These are phyloP conservation scores for Lepraria neglecta DNA, from an alignment of 495 filamentous ascomycete genomes.

Conservation along the genomic window DNA sequence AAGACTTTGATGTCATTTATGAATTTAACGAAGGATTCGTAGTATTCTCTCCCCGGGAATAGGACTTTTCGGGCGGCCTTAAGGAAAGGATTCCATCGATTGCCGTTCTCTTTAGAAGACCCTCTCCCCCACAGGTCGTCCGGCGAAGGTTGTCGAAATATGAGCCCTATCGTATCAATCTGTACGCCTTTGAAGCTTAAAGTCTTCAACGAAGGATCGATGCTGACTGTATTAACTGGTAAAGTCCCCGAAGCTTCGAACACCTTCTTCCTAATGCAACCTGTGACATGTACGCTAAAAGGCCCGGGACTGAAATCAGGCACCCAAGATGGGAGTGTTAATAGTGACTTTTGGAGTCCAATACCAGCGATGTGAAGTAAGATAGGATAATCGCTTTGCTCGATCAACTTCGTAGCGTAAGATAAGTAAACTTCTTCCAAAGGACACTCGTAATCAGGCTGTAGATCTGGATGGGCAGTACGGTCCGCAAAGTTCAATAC, in stretches of 20 bases:
- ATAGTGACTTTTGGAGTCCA: background rate
- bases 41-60: background rate
- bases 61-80: background rate
- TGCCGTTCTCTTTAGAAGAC: too few species aligned
- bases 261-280: background rate
- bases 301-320: background rate
- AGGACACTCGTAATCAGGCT: background rate
- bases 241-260: background rate
- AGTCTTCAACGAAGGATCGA: background rate
- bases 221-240: background rate
- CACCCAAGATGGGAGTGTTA: background rate
- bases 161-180: background rate
- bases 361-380: background rate
- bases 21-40: background rate
- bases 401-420: background rate
- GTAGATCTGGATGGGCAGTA: background rate
- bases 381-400: background rate
- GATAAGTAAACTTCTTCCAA: background rate
- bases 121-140: background rate
- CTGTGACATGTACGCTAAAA: background rate
- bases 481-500: background rate
- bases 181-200: background rate
- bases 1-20: background rate
- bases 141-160: background rate
- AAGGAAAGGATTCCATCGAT: too few species aligned